Conservation (phyloP, 1,284 basidiomycete genomes). For the Leccinum subrobustum region DNA sequence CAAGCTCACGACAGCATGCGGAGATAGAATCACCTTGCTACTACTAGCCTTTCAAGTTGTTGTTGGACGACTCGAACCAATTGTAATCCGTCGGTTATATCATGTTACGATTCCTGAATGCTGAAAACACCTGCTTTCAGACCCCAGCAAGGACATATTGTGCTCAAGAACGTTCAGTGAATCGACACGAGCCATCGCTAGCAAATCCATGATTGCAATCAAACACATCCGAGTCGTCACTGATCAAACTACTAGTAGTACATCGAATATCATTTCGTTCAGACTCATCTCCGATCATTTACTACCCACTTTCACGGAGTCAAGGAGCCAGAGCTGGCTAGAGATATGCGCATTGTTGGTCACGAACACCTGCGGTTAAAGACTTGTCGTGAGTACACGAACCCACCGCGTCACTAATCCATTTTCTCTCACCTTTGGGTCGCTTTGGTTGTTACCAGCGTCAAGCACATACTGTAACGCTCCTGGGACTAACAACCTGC, state of each 20-base stretch:
- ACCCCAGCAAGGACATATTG: not conserved
- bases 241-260: not conserved
- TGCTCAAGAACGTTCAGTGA: not conserved
- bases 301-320: not conserved
- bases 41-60: too few species aligned
- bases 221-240: not conserved
- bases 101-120: not conserved
- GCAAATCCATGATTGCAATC: not conserved
- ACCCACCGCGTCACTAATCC: not conserved
- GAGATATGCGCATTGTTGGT: constrained; percentile 4
- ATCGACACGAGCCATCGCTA: not conserved
- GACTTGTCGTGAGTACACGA: not conserved
- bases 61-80: too few species aligned
- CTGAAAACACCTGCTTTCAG: not conserved
- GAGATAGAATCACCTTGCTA: too few species aligned
- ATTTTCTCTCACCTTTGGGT: not conserved
- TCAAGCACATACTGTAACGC: constrained; percentile 2
- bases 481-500: not conserved
- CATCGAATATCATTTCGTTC: not conserved
- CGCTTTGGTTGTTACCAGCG: not conserved
- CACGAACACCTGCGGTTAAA: not conserved
- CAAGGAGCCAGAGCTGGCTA: constrained; percentile 1
- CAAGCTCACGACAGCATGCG: too few species aligned
- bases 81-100: not conserved
- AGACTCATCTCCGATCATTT: not conserved